Percentiles rank a stretch among this genome's conserved stretches.
Conservation (phyloP, 106 monocot species). For the Chionographis japonica region DNA sequence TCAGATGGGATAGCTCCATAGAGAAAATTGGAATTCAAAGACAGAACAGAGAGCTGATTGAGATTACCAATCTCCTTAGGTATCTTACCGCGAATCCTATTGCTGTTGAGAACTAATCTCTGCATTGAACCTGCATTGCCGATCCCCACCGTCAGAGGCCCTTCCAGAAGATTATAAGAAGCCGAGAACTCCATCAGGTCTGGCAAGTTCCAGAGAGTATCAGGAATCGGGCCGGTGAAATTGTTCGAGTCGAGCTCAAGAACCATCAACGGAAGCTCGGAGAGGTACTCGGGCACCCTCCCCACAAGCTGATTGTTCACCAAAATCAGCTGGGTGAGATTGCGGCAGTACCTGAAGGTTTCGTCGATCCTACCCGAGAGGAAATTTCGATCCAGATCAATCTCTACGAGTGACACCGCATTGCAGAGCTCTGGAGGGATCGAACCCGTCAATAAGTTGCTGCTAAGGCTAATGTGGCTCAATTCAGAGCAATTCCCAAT, state of each 20-base stretch:
- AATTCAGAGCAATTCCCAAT: no score
- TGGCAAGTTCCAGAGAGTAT: neutral
- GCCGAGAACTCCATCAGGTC: conserved; percentile 1
- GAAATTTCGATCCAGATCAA: neutral
- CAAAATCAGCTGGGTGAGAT: conserved; percentile 1
- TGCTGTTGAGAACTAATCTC: neutral
- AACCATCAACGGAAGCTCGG: conserved; percentile 4
- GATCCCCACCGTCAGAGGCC: neutral
- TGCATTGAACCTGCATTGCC: neutral
- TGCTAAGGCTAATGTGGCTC: no score
- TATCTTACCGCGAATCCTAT: neutral
- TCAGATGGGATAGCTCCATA: no score
- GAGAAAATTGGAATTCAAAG: no score
- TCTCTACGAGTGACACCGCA: neutral
- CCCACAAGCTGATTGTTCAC: neutral
- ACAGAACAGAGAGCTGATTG: neutral
- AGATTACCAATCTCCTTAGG: neutral
- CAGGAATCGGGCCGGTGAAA: neutral
- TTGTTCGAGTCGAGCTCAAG: conserved; percentile 3
- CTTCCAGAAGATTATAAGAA: neutral
- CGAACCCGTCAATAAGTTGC: neutral
- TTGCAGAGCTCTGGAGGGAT: conserved; percentile 1
- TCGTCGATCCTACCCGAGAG: neutral
- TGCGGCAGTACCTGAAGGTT: neutral
- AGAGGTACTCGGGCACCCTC: neutral